A percentile compares a stretch with the other conserved stretches of the same genome.
Evolutionary conservation across 2,329 filamentous ascomycete genomes (phyloP).

Genomic region (Byssoonygena ceratinophila): DNA sequence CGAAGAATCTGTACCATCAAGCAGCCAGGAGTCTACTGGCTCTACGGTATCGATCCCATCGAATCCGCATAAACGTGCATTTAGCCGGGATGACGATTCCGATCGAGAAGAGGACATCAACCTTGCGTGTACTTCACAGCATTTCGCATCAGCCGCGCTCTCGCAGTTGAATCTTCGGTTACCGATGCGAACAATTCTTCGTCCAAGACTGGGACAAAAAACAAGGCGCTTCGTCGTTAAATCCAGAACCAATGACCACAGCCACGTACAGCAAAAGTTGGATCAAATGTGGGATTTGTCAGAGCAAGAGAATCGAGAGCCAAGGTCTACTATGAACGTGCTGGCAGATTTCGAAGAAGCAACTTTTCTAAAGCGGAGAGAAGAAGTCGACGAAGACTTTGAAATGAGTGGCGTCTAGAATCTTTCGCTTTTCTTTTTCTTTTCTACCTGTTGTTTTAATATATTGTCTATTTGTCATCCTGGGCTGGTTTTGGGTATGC

Average conservation of each 20-base stretch:
- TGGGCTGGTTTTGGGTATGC: not conserved
- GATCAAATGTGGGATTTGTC: constrained; percentile 11
- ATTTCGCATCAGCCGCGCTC: not conserved
- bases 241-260: constrained; percentile 15
- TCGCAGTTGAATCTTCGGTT: not conserved
- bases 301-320: constrained; percentile 14
- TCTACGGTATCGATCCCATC: constrained; percentile 19
- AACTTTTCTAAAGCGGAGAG: constrained; percentile 33
- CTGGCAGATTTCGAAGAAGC: constrained; percentile 36
- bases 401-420: constrained; percentile 29
- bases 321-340: constrained; percentile 12
- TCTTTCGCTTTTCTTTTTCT: not conserved
- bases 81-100: constrained; percentile 24
- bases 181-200: constrained; percentile 24
- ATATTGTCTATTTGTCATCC: not conserved
- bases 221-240: constrained; percentile 16
- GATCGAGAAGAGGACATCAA: constrained; percentile 30
- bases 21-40: constrained; percentile 30
- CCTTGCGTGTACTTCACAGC: not conserved
- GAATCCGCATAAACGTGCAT: constrained; percentile 36
- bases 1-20: constrained; percentile 32
- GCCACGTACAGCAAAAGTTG: constrained; percentile 6
- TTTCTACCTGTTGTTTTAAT: not conserved
- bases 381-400: constrained; percentile 31
- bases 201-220: constrained; percentile 24